Evolutionary conservation across 139 green algal genomes (phyloP), one percentile per base, ranked within the genome.

Genomic region (Eudorina sp.): DNA sequence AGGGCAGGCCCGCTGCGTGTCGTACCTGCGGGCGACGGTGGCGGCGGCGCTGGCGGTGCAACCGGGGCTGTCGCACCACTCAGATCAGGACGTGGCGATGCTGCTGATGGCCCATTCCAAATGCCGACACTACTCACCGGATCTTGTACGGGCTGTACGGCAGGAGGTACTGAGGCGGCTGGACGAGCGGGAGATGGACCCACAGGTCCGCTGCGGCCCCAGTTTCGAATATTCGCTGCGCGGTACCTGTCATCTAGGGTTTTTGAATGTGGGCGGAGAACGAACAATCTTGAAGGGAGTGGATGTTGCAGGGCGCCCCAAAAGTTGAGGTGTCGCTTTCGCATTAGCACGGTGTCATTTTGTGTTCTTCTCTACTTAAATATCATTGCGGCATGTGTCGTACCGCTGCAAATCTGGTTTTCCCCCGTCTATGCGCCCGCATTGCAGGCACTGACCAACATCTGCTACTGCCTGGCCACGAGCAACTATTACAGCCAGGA

Each of bases 401-500:
- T n/a, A n/a, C n/a, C n/a, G n/a, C n/a, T n/a, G n/a, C n/a, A n/a
- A 55, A 55, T 55, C 9, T 13, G 48, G 48, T 55, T 21, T 34
- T 34, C 62, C 62, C 62, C 16, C 62, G 4, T 66, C 8, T 11
- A 23, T 11, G 55, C 55, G 55, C 23, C 23, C 7, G 55, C 55
- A 66, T 11, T 66, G 31, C 77, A 84, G 77, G 77, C 77, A 6
- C 77, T 84, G 18, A 72, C 77, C 23, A 40, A 84, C 53, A 55
- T 84, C 41, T 53, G 34, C 34, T 84, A 84, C 77, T 41, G 53
- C 53, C 51, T 84, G 27, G 77, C 77, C 6, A 41, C 25, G 34
- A 53, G 21, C 34, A 72, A 84, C 77, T 86, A 86, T 41, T 86
- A 86, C 62, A 43, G 76, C 55, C 14, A 76, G n/a, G 79, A 68